Evolutionary conservation across 352 stramenopile genomes (phyloP), one percentile per base, ranked within the genome.

Genomic region (Pythium folliculosum): DNA sequence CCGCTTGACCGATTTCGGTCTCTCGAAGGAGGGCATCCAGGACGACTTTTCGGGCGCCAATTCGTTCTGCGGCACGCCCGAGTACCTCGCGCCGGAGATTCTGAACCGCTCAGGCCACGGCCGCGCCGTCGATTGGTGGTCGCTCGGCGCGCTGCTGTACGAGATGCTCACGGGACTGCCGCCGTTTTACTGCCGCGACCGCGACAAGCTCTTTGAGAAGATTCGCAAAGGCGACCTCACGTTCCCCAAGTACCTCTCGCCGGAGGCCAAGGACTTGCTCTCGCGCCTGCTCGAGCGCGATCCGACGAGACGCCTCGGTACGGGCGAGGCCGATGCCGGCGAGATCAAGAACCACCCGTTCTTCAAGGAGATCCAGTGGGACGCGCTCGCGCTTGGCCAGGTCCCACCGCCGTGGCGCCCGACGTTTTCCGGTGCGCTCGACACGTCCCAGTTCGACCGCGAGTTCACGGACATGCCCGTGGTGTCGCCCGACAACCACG

Each of bases 51-150:
- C 84, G 6, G 97, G 97, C 47, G 97, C 97, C 22, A 97, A 99
- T 21, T 95, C 88, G n/a, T 76, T 96, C 5, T 95, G 88, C 38
- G 89, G 89, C 37, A 97, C 89, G 22, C 90, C 89, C 19, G 86
- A 96, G 70, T 96, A 96, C 68, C 71, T 97, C 22, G 89, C 90
- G 35, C 90, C 90, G 0, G 90, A 97, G 68, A 99, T 99, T 77
- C 80, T 99, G 14, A 98, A 99, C 78, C 85, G 97, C 37, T 90
- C 86, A 25, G 97, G 97, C 47, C 97, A 99, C 73, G 97, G 97
- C 27, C 89, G 94, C 49, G 97, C 97, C 1, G 97, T 99, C 19
- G 97, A 99, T 77, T 99, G 96, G 96, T 99, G 97, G 97, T 97
- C 86, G 19, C 86, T 98, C 5, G 94, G 93, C 19, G 92, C 92